These are phyloP conservation scores for Ogataea pilisensis DNA, from an alignment of 805 yeast species.

Conservation along the genomic window DNA sequence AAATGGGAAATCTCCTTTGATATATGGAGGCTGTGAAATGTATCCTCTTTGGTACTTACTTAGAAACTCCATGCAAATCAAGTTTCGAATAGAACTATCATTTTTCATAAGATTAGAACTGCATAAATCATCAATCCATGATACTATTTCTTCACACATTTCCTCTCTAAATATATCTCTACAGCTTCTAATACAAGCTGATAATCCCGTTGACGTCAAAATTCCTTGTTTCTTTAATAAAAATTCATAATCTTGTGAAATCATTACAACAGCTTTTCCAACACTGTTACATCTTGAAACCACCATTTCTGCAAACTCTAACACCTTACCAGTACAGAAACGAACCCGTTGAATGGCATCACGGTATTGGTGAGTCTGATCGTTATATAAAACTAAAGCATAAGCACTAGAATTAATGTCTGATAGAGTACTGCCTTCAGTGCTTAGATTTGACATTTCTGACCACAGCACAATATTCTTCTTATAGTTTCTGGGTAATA, in stretches of 20 bases:
- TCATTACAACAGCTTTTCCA: slow-evolving; percentile 69
- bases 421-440: slow-evolving; percentile 40
- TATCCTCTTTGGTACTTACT: slow-evolving; percentile 58
- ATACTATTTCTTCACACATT: slow-evolving; percentile 66
- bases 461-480: slow-evolving; percentile 24
- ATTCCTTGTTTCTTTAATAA: slow-evolving; percentile 51
- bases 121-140: slow-evolving; percentile 61
- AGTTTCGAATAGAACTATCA: slow-evolving; percentile 42
- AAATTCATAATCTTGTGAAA: slow-evolving; percentile 47
- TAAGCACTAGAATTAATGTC: slow-evolving; percentile 46
- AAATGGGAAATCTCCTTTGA: slow-evolving; percentile 24
- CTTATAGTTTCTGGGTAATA: slow-evolving; percentile 21
- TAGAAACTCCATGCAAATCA: slow-evolving; percentile 55
- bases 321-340: slow-evolving; percentile 57
- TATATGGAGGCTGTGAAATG: slow-evolving; percentile 11
- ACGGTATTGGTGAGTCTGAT: slow-evolving; percentile 67
- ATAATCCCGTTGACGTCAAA: slow-evolving; percentile 59
- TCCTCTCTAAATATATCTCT: slow-evolving; percentile 77
- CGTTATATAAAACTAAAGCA: slow-evolving; percentile 67
- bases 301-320: slow-evolving; percentile 68
- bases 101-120: slow-evolving; percentile 50
- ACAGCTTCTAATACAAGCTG: slow-evolving; percentile 59
- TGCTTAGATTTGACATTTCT: slow-evolving; percentile 25
- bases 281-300: slow-evolving; percentile 54
- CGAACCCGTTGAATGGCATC: slow-evolving; percentile 69